These are phyloP conservation scores for Platismatia glauca DNA, from an alignment of 495 filamentous ascomycete species.

Conservation along the genomic window DNA sequence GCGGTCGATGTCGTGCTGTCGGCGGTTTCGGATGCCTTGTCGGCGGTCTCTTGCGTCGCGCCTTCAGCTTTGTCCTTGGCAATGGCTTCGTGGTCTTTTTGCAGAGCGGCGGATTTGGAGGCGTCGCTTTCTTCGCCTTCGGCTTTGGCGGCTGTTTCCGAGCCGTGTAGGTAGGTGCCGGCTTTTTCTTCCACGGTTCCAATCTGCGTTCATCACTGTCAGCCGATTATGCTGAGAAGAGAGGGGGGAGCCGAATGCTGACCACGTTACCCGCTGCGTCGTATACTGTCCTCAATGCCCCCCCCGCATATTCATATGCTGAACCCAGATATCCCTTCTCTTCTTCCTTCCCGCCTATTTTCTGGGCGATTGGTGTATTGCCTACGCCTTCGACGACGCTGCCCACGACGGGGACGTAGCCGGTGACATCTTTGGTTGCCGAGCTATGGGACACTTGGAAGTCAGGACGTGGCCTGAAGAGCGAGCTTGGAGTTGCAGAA, in stretches of 20 bases:
- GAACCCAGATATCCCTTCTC: conserved; percentile 19
- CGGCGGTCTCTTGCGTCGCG: conserved; percentile 1
- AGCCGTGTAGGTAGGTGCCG: conserved; percentile 15
- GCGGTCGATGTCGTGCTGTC: conserved; percentile 7
- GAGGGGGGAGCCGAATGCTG: background rate
- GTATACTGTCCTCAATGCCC: conserved; percentile 15
- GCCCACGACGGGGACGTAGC: conserved; percentile 16
- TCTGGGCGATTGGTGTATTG: conserved; percentile 17
- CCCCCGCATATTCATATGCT: conserved; percentile 15
- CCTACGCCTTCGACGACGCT: conserved; percentile 19
- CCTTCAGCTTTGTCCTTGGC: conserved; percentile 7
- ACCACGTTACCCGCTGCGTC: conserved; percentile 21
- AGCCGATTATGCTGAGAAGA: background rate
- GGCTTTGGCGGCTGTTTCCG: background rate
- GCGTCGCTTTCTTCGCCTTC: background rate
- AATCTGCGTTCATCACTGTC: background rate
- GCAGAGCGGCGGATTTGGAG: background rate
- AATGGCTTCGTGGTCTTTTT: conserved; percentile 12
- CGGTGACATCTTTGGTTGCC: conserved; percentile 14
- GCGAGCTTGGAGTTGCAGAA: too few species aligned
- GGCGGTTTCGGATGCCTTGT: conserved; percentile 6
- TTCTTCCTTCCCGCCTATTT: conserved; percentile 17
- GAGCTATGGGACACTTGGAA: too few species aligned
- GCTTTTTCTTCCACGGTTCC: conserved; percentile 19
- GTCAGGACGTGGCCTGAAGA: too few species aligned